Base-by-base conservation (phyloP, 257 asterid genomes). In the Solanum sparsipilum region DNA sequence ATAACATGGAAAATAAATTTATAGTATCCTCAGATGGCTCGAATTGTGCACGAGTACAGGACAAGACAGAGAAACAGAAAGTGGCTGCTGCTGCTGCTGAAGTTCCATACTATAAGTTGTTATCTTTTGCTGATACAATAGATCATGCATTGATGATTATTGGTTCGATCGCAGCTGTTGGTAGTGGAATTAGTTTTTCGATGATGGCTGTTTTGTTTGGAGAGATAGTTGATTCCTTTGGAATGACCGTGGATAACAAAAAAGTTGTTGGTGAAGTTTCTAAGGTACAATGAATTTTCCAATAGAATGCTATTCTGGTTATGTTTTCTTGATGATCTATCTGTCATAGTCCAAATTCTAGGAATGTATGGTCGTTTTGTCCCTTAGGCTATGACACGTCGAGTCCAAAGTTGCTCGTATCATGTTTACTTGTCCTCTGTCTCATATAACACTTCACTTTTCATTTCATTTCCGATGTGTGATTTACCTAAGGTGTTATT, bases 181-280 rank as follows among this genome's bases (percentile, higher is more conserved):
- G 91, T 16, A 93, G 92, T 86, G 99, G 99, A 23, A 44, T 96
- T 2, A 92, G 92, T 83, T 90, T 94, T 3, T 95, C 98, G 4
- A 87, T 96, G 21, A 93, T 95, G 99, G 93, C 98, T 11, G 70
- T 96, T 1, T 83, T 96, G 60, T 93, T 95, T 84, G 99, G 99
- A 6, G 93, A 94, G 23, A 52, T 95, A 60, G 92, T 93, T 46
- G 94, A 96, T 63, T 93, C 99, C 13, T 95, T 96, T 73, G 98
- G 98, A 8, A 35, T 72, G 9, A 88, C 75, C 3, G 86, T 73
- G 23, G 84, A 81, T 16, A 86, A 32, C 29, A n/a, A 60, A 0
- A 58, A 87, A 2, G 90, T 93, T 5, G 91, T 94, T 29, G 90
- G 90, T 7, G 89, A 87, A 35, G 98, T 96, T 79, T 90, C 93